Evolutionary conservation across 1,139 yeast species (phyloP).

Genomic region (Zygoascus meyerae): DNA sequence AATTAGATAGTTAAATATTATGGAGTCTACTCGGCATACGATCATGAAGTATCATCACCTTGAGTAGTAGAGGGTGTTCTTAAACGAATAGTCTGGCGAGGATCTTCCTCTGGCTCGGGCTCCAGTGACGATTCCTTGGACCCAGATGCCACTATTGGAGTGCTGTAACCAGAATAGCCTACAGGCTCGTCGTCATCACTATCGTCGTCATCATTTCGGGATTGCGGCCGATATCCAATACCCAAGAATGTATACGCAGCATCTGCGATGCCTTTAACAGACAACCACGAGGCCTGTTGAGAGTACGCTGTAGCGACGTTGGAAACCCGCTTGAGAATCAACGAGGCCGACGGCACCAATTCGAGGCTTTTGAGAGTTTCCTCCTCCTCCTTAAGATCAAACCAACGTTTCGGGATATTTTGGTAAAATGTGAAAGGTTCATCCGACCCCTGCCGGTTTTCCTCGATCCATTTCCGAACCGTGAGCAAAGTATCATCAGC

Average conservation of each 20-base stretch:
- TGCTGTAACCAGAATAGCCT: neutral
- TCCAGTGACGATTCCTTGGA: neutral
- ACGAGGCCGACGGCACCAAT: slow-evolving; percentile 59
- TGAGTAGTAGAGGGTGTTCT: slow-evolving; percentile 2
- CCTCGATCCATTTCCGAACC: slow-evolving; percentile 61
- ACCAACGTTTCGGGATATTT: slow-evolving; percentile 41
- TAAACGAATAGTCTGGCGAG: neutral
- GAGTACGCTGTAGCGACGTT: slow-evolving; percentile 31
- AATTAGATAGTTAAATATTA: neutral
- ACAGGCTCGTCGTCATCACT: neutral
- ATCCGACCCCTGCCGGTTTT: slow-evolving; percentile 44
- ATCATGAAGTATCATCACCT: neutral
- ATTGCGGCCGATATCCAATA: slow-evolving; percentile 24
- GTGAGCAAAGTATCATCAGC: slow-evolving; percentile 42
- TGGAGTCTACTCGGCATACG: neutral
- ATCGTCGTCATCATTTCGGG: slow-evolving; percentile 3
- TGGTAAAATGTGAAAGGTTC: slow-evolving; percentile 45
- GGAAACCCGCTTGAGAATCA: slow-evolving; percentile 51
- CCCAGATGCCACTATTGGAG: neutral
- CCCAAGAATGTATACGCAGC: slow-evolving; percentile 30
- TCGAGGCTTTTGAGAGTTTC: slow-evolving; percentile 43
- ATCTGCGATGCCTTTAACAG: slow-evolving; percentile 21
- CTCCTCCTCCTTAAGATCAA: slow-evolving; percentile 50
- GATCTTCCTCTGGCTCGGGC: neutral
- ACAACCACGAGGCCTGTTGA: slow-evolving; percentile 19